Evolutionary conservation across 1,139 yeast genomes (phyloP).

Genomic region (Barnettozyma hawaiiensis): DNA sequence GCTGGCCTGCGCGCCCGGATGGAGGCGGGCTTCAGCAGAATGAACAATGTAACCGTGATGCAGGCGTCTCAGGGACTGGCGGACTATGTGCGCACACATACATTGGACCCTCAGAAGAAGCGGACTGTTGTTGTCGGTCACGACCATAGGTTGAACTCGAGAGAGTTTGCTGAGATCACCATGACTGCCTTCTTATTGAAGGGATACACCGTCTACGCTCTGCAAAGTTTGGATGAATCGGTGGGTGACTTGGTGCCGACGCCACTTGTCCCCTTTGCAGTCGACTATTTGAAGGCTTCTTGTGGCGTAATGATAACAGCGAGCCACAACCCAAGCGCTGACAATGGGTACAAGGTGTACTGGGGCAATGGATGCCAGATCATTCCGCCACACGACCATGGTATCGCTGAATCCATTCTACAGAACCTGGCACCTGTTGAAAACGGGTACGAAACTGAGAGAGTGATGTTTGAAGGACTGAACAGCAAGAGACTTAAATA

Average conservation of each 20-base stretch:
- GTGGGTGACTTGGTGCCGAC: conserved; percentile 59
- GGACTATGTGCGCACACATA: conserved; percentile 42
- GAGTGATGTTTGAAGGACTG: conserved; percentile 15
- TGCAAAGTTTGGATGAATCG: conserved; percentile 33
- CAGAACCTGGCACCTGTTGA: conserved; percentile 52
- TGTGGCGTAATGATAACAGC: conserved; percentile 97
- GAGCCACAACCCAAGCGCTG: conserved; percentile 89
- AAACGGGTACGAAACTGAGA: conserved; percentile 19
- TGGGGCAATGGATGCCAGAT: conserved; percentile 94
- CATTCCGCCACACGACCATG: conserved; percentile 82
- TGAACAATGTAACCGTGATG: conserved; percentile 84
- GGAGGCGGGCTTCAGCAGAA: conserved; percentile 86
- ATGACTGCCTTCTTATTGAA: conserved; percentile 65
- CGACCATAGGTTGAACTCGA: conserved; percentile 84
- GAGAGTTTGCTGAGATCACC: conserved; percentile 71
- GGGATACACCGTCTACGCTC: conserved; percentile 64
- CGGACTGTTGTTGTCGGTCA: conserved; percentile 75
- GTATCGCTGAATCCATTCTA: conserved; percentile 61
- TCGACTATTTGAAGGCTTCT: conserved; percentile 55
- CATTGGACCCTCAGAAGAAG: conserved; percentile 23
- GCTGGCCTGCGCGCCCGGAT: conserved; percentile 84
- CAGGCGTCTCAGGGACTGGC: conserved; percentile 95
- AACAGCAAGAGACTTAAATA: conserved; percentile 16
- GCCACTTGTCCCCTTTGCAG: conserved; percentile 87
- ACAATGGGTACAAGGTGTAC: conserved; percentile 93